Base-by-base conservation (phyloP, 352 stramenopile species). In the Phytophthora pistaciae region DNA sequence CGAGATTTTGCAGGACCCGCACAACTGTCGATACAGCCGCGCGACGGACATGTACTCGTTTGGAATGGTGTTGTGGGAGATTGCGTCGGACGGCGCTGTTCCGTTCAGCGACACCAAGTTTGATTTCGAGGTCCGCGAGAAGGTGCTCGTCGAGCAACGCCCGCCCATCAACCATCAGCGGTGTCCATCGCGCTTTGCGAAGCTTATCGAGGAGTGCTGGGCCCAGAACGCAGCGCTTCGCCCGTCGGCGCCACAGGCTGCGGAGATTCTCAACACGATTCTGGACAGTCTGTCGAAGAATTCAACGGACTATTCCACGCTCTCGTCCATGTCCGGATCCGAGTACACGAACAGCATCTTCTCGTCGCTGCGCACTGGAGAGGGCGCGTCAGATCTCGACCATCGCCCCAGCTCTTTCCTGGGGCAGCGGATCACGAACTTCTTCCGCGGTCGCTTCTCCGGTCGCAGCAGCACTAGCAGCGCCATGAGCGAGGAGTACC, bases 41-140 rank as follows among this genome's bases (percentile, higher is more conserved):
- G 78, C 77, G 10, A 92, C 82, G 4, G 84, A 92, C 66, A 91
- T 92, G 80, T 92, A 92, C 64, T 88, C 79, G 36, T 92, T 92
- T 42, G 84, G 84, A 29, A 92, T 92, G 82, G 82, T 90, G 48
- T 60, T 92, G 13, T 92, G 84, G 84, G 84, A 92, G 78, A 90
- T 92, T 46, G 74, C 80, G 0, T 84, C 80, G 21, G 79, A 92
- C 60, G 84, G 82, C 13, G 83, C 77, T 21, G 74, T 92, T 55
- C 84, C 84, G 3, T 92, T 92, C 31, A 84, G 70, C 60, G 75
- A 90, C 66, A 86, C 82, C 14, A 79, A 82, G 11, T 92, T 92
- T 58, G 84, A 92, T 44, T 92, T 92, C 56, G 82, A 92, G 56
- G 84, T 92, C 2, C 82, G 84, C 25, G 75, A 92, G 48, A 85